Base-by-base conservation (phyloP, 495 filamentous ascomycete species). In the Hypoxylon fuscum region DNA sequence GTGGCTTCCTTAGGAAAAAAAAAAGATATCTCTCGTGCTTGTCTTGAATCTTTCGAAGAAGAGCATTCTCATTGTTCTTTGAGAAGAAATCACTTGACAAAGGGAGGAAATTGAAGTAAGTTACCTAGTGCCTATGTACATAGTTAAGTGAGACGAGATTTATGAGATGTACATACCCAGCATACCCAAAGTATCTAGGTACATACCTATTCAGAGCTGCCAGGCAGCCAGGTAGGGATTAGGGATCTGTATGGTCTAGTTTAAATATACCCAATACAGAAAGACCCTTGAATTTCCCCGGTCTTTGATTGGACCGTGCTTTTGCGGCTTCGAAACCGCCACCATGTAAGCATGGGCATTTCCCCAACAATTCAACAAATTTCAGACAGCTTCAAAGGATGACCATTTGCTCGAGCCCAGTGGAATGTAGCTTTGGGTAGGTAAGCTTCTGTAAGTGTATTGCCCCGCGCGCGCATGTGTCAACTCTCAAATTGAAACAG, bases 341-440 rank as follows among this genome's bases (percentile, higher is more conserved):
- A 59, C 69, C 31, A 53, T n/a, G n/a, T n/a, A n/a, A n/a, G n/a
- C n/a, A n/a, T 48, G 48, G 54, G 52, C 44, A 47, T 44, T 63
- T 64, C 69, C 69, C 69, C 69, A 72, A 72, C 69, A 72, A 72
- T 72, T 72, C 69, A 72, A 72, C 69, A 72, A 70, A 68, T 70
- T 72, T 52, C 53, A 48, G 41, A 62, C 52, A 58, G 41, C 44
- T 37, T 54, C 35, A 55, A 66, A 66, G 51, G 43, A 56, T 37
- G 44, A 12, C 32, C 25, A 37, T 57, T 48, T 57, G 54, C 54
- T 12, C 14, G 31, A 27, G 17, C 31, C 38, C 37, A 43, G n/a
- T n/a, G n/a, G 31, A 37, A 56, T 51, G 44, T 50, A 18, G 45
- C 40, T 40, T 38, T 6, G 10, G 3, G 15, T 45, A 51, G n/a